Conservation (phyloP, 2,329 filamentous ascomycete species). For the Colletotrichum tamarilloi region DNA sequence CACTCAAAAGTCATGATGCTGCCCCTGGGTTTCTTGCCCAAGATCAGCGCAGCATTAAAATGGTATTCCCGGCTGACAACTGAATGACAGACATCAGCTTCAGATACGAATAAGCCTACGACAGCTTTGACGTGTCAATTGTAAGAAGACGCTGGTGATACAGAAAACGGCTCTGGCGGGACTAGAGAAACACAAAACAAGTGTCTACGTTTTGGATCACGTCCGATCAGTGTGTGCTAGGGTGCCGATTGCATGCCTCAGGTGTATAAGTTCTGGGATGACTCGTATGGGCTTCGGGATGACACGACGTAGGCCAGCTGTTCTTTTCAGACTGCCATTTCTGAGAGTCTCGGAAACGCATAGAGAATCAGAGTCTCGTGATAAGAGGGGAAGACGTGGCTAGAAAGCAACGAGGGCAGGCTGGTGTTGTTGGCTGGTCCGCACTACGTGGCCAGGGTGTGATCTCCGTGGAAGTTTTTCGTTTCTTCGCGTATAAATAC, state of each 20-base stretch:
- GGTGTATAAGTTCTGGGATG: conserved; percentile 12
- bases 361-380: conserved; percentile 1
- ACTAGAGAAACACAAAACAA: conserved; percentile 22
- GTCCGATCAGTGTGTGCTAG: conserved; percentile 17
- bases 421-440: neutral
- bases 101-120: neutral
- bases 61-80: neutral
- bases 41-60: neutral
- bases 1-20: neutral
- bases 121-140: neutral
- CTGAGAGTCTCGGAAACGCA: conserved; percentile 1
- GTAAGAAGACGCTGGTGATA: conserved; percentile 13
- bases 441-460: neutral
- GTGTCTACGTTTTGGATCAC: conserved; percentile 24
- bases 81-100: neutral
- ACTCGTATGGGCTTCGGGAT: conserved; percentile 21
- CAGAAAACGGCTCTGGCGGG: conserved; percentile 9
- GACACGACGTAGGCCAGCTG: conserved; percentile 32
- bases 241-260: neutral
- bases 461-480: conserved; percentile 21
- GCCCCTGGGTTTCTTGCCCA: neutral
- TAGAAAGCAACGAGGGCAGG: neutral
- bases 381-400: neutral
- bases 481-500: conserved; percentile 4
- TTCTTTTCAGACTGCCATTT: conserved; percentile 8